Base-by-base conservation (phyloP, 257 asterid species). In the Salvia rosmarinus region DNA sequence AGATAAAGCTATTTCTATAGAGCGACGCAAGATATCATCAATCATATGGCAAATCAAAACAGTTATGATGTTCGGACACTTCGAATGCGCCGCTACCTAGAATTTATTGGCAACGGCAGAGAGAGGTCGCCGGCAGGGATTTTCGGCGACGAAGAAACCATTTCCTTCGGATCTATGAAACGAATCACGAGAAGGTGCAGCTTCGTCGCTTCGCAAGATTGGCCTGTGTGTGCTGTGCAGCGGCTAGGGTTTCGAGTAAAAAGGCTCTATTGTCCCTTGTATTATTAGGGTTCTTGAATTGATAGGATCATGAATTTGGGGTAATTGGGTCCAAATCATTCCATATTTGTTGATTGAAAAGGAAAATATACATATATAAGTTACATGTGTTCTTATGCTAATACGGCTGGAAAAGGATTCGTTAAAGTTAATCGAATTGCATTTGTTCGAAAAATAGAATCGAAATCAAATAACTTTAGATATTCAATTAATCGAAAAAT, bases 1-100 rank as follows among this genome's bases (percentile, higher is more conserved):
- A 64, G 32, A 50, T 64, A n/a, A 63, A 64, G n/a, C 28, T 51
- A 30, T n/a, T 37, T 74, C 85, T 80, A 77, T 57, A 71, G 69
- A 68, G 5, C 44, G 59, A 67, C 57, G 12, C 7, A 39, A 52
- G 11, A 67, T 52, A 73, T 68, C 72, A 76, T 76, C 75, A 67
- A 77, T 37, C 67, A 37, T 30, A 61, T 62, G 70, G 64, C 19
- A 76, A 47, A 62, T 16, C 7, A 70, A 66, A 50, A 59, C 71
- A 16, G 1, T 19, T 19, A 4, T 60, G 46, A n/a, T 32, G 25
- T 11, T 57, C 39, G 20, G 42, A 11, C 4, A 19, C 57, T 51
- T 19, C 5, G 3, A 16, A 19, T 28, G 6, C 25, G 25, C 17
- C 44, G 13, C 47, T 60, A 60, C 47, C 32, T 17, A 4, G 35